phyloP scores from a whole-genome alignment of 768 basidiomycete species.

The Boletales sp. region DNA sequence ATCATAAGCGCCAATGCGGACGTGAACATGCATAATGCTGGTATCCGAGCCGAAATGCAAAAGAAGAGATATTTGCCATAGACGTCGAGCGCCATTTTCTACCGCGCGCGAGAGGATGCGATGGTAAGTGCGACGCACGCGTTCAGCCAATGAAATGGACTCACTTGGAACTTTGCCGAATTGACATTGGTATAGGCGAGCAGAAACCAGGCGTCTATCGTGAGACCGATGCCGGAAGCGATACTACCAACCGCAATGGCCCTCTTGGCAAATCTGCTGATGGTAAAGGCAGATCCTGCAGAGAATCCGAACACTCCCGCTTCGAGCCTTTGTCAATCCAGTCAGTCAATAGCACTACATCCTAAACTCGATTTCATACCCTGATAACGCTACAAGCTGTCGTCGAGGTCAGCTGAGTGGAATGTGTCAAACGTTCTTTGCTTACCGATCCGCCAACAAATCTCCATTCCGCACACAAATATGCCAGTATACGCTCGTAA shows the following conservation, averaged over 20 bases:
- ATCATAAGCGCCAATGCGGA: constrained; percentile 55
- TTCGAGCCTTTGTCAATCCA: constrained; percentile 29
- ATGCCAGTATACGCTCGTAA: constrained; percentile 45
- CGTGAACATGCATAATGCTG: constrained; percentile 55
- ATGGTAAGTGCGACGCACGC: too few species aligned
- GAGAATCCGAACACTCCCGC: constrained; percentile 65
- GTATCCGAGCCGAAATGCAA: constrained; percentile 60
- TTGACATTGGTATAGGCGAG: constrained; percentile 56
- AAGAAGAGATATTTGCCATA: constrained; percentile 67
- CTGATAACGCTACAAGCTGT: constrained; percentile 58
- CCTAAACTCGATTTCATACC: constrained; percentile 33
- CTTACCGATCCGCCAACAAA: constrained; percentile 60
- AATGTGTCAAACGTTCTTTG: neutral
- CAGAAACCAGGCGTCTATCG: constrained; percentile 63
- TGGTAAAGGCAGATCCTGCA: constrained; percentile 45
- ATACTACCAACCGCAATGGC: constrained; percentile 58
- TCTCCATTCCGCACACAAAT: constrained; percentile 61
- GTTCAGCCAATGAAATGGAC: constrained; percentile 6
- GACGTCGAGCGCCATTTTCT: constrained; percentile 45
- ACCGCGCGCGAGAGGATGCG: neutral
- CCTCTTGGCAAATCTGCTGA: constrained; percentile 44
- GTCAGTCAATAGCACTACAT: constrained; percentile 1
- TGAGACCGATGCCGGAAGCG: constrained; percentile 62
- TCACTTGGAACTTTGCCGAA: constrained; percentile 50
- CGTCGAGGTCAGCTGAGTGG: neutral